Base-by-base conservation (phyloP, 805 yeast genomes). In the Debaryomyces tyrocola region DNA sequence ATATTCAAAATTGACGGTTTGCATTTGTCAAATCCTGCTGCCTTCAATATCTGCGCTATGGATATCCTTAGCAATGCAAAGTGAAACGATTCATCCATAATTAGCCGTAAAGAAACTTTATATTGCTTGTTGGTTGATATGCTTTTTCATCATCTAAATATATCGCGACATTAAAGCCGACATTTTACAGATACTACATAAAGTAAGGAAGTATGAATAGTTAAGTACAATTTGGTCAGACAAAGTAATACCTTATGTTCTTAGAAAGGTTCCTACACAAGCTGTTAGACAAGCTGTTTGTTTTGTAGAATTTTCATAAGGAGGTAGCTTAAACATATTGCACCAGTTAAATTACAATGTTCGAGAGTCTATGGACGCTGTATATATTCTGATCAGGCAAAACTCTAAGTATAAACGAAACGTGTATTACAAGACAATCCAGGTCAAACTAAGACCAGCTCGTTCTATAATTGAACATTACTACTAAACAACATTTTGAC, bases 21-120 rank as follows among this genome's bases (percentile, higher is more conserved):
- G 52, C 91, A 83, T 55, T 83, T 77, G 50, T 89, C 96, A 57
- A 90, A 89, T 0, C 99, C 99, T 27, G 83, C 79, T 0, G 94
- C 82, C 50, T 89, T 82, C 43, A 92, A 74, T 4, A 85, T 69
- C 66, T 85, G 84, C 1, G 79, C 74, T 28, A 72, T 61, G 7
- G 75, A 69, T 41, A 73, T 57, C 43, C 75, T 58, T 21, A 72
- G 57, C 38, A 72, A 48, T 35, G 70, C 62, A 51, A 69, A 73
- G 47, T 69, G 66, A 49, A 72, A 70, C 15, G 69, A 54, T 36
- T 70, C 75, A 40, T 70, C 74, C 75, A 71, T 69, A 15, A 8
- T 48, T 34, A 21, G 4, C 17, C 18, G 4, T 14, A 31, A 31
- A 31, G 17, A 4, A 31, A 11, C 11, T 2, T 3, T 31, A 6